A percentile compares a stretch with the other conserved stretches of the same genome.
These are phyloP conservation scores for Tulasnella sp. DNA, from an alignment of 768 basidiomycete species.

Conservation along the genomic window DNA sequence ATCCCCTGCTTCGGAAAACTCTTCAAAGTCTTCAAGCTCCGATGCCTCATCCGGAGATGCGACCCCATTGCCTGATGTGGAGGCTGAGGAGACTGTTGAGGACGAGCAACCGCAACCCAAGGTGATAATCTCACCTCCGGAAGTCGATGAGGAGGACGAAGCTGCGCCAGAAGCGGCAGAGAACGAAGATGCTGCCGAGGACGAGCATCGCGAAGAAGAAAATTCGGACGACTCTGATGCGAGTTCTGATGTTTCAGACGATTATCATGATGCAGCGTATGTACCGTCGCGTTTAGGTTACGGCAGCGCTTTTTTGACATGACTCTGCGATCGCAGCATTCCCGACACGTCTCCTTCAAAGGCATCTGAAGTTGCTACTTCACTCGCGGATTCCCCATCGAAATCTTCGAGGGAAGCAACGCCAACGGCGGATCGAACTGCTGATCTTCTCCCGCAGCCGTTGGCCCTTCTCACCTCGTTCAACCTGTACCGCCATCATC, in stretches of 20 bases:
- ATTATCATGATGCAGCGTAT: not conserved
- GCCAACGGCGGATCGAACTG: not conserved
- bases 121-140: not conserved
- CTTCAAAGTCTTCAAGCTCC: not conserved
- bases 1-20: not conserved
- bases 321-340: not conserved
- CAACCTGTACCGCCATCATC: conserved; percentile 1
- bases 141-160: not conserved
- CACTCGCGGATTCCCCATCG: not conserved
- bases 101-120: not conserved
- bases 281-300: not conserved
- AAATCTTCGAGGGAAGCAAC: not conserved
- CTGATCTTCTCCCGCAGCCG: not conserved
- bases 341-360: not conserved
- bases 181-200: not conserved
- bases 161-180: not conserved
- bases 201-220: not conserved
- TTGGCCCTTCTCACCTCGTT: not conserved
- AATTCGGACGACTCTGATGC: not conserved
- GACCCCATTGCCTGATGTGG: not conserved
- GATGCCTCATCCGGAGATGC: not conserved
- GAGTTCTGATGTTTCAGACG: not conserved
- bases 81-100: not conserved
- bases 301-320: not conserved
- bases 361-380: not conserved